Percentiles rank a stretch among this genome's conserved stretches.
Evolutionary conservation across 2,329 filamentous ascomycete species (phyloP).

Genomic region (Apiospora rasikravindrae): DNA sequence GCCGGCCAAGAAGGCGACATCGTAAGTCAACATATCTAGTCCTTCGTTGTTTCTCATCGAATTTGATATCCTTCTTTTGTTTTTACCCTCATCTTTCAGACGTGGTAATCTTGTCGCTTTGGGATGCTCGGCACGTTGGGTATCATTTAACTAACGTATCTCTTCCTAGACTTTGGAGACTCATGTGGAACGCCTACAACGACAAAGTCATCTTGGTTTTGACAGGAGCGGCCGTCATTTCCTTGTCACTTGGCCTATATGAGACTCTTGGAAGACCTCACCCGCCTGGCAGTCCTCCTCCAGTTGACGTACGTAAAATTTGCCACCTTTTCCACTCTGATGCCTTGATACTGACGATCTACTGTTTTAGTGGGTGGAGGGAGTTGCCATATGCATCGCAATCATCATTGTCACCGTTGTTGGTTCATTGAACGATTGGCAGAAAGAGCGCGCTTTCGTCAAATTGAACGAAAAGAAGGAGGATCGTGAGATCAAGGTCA

Average conservation of each 20-base stretch:
- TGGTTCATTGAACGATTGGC: conserved; percentile 66
- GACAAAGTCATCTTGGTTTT: conserved; percentile 76
- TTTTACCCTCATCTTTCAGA: background rate
- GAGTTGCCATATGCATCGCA: conserved; percentile 65
- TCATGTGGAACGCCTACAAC: conserved; percentile 74
- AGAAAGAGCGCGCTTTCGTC: conserved; percentile 66
- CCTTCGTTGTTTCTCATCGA: background rate
- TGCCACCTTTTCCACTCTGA: too few relatives aligned
- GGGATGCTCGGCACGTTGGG: background rate
- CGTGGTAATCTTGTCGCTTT: background rate
- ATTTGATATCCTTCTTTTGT: background rate
- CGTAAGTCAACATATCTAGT: conserved; percentile 29
- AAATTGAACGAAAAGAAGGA: conserved; percentile 64
- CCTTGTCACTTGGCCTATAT: conserved; percentile 72
- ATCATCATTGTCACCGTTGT: conserved; percentile 66
- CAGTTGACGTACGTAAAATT: conserved; percentile 34
- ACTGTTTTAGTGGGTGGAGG: conserved; percentile 66
- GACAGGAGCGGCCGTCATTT: conserved; percentile 71
- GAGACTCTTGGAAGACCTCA: conserved; percentile 60
- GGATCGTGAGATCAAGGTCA: conserved; percentile 65
- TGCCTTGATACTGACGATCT: conserved; percentile 33
- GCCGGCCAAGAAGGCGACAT: conserved; percentile 64
- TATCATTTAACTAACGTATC: background rate
- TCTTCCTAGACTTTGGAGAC: conserved; percentile 48
- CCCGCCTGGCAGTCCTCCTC: conserved; percentile 25